Evolutionary conservation across 73 alveolate genomes (phyloP).

Genomic region (Paramecium sonneborni): DNA sequence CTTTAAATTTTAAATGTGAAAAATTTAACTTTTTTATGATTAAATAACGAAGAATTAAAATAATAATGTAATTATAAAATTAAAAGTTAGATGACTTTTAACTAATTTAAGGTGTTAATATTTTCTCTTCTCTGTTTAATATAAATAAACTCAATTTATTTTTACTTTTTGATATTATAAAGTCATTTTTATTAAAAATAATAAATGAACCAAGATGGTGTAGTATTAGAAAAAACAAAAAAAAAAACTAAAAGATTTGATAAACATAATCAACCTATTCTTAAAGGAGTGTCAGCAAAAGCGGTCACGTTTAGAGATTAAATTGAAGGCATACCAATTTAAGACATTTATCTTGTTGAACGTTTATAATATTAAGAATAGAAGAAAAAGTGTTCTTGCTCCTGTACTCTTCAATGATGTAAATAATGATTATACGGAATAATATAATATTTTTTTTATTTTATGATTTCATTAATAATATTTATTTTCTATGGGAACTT

Average conservation of each 20-base stretch:
- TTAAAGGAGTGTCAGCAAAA: slow-evolving; percentile 32
- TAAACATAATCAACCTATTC: slow-evolving; percentile 24
- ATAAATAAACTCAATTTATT: not conserved
- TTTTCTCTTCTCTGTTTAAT: not conserved
- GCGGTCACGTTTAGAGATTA: slow-evolving; percentile 44
- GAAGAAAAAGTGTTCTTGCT: not conserved
- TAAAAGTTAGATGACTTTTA: not conserved
- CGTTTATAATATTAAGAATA: not conserved
- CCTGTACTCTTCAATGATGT: slow-evolving; percentile 31
- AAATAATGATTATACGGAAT: not conserved
- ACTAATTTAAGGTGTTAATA: not conserved
- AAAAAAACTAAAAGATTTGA: slow-evolving; percentile 20
- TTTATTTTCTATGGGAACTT: slow-evolving; percentile 35
- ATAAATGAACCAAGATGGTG: not conserved
- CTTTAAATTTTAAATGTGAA: not conserved
- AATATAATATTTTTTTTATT: not conserved
- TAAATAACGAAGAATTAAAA: not conserved
- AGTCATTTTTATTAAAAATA: not conserved
- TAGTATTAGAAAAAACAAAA: not conserved
- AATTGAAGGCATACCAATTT: slow-evolving; percentile 4
- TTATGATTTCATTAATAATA: slow-evolving; percentile 37
- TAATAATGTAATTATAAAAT: not conserved
- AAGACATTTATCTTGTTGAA: not conserved
- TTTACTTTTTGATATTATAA: not conserved
- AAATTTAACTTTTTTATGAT: not conserved